Conservation (phyloP, 768 basidiomycete species). For the Candolleomyces efflorescens region DNA sequence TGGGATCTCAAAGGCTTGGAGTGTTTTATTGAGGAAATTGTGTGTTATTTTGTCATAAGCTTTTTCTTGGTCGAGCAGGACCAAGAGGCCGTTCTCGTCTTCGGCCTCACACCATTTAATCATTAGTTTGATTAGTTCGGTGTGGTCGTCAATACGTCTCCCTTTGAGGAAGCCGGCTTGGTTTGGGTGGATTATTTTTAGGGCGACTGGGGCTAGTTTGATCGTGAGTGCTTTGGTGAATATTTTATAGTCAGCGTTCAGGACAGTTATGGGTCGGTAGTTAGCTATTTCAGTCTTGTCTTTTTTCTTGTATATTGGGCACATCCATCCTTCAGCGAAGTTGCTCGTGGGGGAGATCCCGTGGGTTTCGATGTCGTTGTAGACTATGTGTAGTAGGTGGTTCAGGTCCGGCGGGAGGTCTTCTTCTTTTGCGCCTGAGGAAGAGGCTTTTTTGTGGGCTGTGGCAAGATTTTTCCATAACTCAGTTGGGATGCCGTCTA, state of each 20-base stretch:
- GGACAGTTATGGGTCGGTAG: conserved; percentile 30
- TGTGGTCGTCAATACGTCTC: conserved; percentile 27
- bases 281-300: conserved; percentile 24
- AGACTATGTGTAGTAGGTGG: conserved; percentile 9
- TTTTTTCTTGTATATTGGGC: conserved; percentile 40
- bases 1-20: neutral
- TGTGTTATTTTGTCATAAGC: conserved; percentile 32
- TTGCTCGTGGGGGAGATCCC: conserved; percentile 10
- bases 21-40: conserved; percentile 17
- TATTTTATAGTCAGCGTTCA: conserved; percentile 31
- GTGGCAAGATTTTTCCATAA: conserved; percentile 17
- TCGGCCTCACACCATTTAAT: conserved; percentile 16
- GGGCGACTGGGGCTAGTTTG: conserved; percentile 12
- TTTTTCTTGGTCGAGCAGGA: conserved; percentile 33
- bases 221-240: conserved; percentile 20
- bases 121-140: conserved; percentile 20
- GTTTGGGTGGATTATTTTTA: conserved; percentile 21
- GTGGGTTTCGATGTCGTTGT: conserved; percentile 24
- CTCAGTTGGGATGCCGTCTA: conserved; percentile 22
- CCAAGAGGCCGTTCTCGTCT: conserved; percentile 20
- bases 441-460: neutral
- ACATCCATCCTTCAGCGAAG: conserved; percentile 32
- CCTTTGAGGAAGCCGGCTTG: conserved; percentile 33
- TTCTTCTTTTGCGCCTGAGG: neutral
- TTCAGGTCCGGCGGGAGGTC: conserved; percentile 8